Evolutionary conservation across 208 protist species (phyloP), one percentile per base, ranked within the genome.

Genomic region (Acanthamoeba castellanii): DNA sequence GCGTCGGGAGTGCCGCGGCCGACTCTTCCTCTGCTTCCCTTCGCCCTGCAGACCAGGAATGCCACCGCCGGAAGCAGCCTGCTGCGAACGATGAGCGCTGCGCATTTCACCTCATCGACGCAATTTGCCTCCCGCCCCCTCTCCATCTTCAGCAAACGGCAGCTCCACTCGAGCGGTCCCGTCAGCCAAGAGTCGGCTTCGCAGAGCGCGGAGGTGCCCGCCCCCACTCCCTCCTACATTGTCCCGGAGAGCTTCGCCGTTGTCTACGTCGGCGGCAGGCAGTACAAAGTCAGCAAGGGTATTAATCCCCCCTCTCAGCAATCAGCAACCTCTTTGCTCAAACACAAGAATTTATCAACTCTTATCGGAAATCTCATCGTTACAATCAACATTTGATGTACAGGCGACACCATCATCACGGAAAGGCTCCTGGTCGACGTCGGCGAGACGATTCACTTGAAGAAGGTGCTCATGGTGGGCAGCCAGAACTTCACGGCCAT

Each of bases 241-340:
- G 52, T 89, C 27, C 82, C 82, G 47, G 82, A 89, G 16, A 89
- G 82, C 82, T 89, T 89, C 47, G 82, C 82, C n/a, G 27, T 89
- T 14, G 82, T 89, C 30, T 37, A 89, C n/a, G 55, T 89, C 9
- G 82, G 52, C 32, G 82, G 82, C 25, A 59, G 55, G 50, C 82
- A 89, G 82, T 89, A 68, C 82, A 89, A 89, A 42, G 82, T 89
- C 16, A 89, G 18, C 42, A 89, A 89, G 82, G 82, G 82, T 89
- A 66, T 20, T 27, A 5, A 32, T 16, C 13, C 81, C 25, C 20
- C 37, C 42, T n/a, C 27, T 7, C 45, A 22, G 9, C 50, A 34
- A 11, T 50, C 34, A 6, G 1, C 64, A 6, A 6, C 30, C 18
- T 11, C 9, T 55, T 52, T 25, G 37, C 52, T 84, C 47, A 57